A percentile compares a stretch with the other conserved stretches of the same genome.
phyloP scores from a whole-genome alignment of 2,329 filamentous ascomycete genomes.

The Aureobasidium sp. region DNA sequence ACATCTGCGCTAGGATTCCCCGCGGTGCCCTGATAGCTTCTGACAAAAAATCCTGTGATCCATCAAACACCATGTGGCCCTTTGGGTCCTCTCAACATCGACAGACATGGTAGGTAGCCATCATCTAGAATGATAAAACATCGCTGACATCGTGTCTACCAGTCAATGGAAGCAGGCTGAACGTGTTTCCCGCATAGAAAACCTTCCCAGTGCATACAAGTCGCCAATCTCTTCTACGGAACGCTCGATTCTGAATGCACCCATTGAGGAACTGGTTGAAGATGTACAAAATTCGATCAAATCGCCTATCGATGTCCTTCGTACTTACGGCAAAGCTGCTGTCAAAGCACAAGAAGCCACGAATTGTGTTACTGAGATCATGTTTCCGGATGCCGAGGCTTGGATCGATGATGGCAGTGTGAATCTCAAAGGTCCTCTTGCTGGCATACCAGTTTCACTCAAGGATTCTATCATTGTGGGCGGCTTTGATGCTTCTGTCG shows the following conservation, averaged over 20 bases:
- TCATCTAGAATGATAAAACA: too few species aligned
- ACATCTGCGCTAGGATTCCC: too few species aligned
- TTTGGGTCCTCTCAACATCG: neutral
- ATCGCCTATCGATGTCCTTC: slow-evolving; percentile 64
- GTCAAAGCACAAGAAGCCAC: slow-evolving; percentile 76
- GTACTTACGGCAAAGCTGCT: slow-evolving; percentile 78
- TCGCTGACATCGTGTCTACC: neutral
- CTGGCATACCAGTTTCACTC: slow-evolving; percentile 76
- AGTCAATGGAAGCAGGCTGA: slow-evolving; percentile 75
- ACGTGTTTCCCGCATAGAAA: slow-evolving; percentile 58
- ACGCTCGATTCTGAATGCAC: slow-evolving; percentile 56
- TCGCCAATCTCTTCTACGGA: slow-evolving; percentile 57
- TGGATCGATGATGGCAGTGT: slow-evolving; percentile 53
- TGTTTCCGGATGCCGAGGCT: slow-evolving; percentile 67
- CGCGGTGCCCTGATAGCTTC: too few species aligned
- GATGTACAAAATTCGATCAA: slow-evolving; percentile 63
- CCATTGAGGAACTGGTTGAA: slow-evolving; percentile 69
- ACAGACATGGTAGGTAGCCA: neutral
- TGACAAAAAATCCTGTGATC: too few species aligned
- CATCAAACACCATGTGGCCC: slow-evolving; percentile 6
- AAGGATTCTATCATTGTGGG: slow-evolving; percentile 71
- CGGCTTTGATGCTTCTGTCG: slow-evolving; percentile 75
- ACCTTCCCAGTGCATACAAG: slow-evolving; percentile 57
- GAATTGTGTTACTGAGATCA: slow-evolving; percentile 82
- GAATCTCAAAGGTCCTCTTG: slow-evolving; percentile 73